Evolutionary conservation across 306 rosid species (phyloP), one percentile per base, ranked within the genome.

Genomic region (Albizia julibrissin): DNA sequence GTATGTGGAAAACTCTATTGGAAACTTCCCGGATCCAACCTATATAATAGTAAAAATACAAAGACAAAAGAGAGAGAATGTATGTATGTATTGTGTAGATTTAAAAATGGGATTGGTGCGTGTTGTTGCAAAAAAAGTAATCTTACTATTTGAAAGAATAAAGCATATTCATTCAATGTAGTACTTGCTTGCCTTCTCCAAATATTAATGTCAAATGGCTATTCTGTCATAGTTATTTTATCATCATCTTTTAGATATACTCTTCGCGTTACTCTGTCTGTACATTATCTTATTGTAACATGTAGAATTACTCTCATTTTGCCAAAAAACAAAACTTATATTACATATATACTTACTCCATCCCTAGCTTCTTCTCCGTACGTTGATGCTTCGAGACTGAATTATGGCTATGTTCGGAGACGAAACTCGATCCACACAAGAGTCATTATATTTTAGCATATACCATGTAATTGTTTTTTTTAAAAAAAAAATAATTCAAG

Each of bases 11-110:
- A 62, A 62, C 19, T 27, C 68, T 3, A 27, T 58, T 26, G 69
- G 88, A 81, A 81, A 81, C 88, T 81, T 85, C 85, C 79, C 34
- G 59, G 83, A 72, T 77, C 15, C 58, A 66, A 44, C 54, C 33
- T 39, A n/a, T n/a, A n/a, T n/a, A 13, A 19, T 52, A 71, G 11
- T 8, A 13, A 46, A 10, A 44, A 11, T 12, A 44, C 15, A 18
- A 15, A 10, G 18, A 46, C 16, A 46, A 46, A 13, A 46, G 18
- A 49, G 18, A 49, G 56, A 1, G n/a, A 50, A 50, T 50, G 56
- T 50, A 14, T 18, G 56, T 49, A 15, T 49, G 18, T 47, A 13
- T 47, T 50, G n/a, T 50, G 56, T 50, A 54, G 52, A 47, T 47
- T 14, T 47, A 5, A 47, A 14, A 47, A 47, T 14, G 52, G 52